A percentile compares a stretch with the other conserved stretches of the same genome.
These are phyloP conservation scores for Ceratobasidium theobromae DNA, from an alignment of 1,284 basidiomycete species.

Conservation along the genomic window DNA sequence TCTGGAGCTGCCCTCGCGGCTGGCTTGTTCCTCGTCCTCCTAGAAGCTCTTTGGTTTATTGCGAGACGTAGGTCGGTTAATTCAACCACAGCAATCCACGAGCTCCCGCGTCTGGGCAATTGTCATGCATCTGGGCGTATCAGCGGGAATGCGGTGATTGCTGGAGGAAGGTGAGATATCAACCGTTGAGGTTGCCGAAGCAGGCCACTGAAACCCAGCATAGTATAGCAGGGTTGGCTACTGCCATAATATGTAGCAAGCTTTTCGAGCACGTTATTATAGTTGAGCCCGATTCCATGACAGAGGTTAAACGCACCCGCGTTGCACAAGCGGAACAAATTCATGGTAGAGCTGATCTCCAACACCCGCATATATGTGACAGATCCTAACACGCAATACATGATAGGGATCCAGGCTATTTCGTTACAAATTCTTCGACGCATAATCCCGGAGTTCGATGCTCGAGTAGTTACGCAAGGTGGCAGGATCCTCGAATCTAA, in stretches of 20 bases:
- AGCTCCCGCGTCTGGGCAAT: background rate
- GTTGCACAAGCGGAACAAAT: constrained; percentile 23
- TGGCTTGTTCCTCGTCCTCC: background rate
- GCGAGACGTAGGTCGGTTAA: background rate
- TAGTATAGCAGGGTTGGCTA: constrained; percentile 19
- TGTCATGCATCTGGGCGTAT: background rate
- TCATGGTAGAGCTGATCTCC: constrained; percentile 3
- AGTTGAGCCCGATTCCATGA: constrained; percentile 24
- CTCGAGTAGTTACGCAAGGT: background rate
- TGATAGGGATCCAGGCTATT: constrained; percentile 15
- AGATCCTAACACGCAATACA: background rate
- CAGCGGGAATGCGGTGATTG: constrained; percentile 5
- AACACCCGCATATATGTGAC: background rate
- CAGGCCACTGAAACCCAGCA: background rate
- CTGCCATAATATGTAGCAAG: constrained; percentile 14
- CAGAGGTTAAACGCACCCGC: constrained; percentile 10
- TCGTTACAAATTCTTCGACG: constrained; percentile 7
- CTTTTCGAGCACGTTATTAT: constrained; percentile 24
- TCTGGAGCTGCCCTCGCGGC: background rate
- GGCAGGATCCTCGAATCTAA: constrained; percentile 17
- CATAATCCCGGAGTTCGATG: constrained; percentile 10
- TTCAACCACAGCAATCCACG: constrained; percentile 7
- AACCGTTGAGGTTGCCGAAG: background rate
- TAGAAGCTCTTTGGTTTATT: background rate
- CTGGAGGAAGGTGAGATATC: constrained; percentile 21